Base-by-base conservation (phyloP, 306 rosid genomes). In the Rosa multiflora region DNA sequence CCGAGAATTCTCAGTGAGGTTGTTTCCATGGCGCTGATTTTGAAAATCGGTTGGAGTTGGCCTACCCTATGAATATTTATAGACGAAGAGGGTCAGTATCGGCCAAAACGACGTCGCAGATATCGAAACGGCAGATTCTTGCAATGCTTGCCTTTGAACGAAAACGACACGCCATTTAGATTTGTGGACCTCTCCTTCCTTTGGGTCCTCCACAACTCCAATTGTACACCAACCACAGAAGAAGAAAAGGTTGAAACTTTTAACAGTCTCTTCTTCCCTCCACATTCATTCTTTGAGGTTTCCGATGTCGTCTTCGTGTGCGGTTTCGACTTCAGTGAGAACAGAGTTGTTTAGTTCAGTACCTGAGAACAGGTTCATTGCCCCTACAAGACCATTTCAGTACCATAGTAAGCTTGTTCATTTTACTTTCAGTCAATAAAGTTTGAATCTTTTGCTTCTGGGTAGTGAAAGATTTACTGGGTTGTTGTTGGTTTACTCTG, bases 1-100 rank as follows among this genome's bases (percentile, higher is more conserved):
- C 84, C 79, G 76, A 83, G 83, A 3, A 83, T 20, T 83, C 84
- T 84, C 37, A 80, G 78, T 7, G 85, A 84, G 72, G 89, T 87
- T 74, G 90, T 87, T 74, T 92, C 93, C 94, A 92, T 92, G 78
- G 87, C 35, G 58, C 78, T 70, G 21, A 37, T 13, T 59, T 40
- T 42, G 69, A 52, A 42, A 21, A 3, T 9, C 44, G 4, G 17
- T 4, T 17, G 29, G 8, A 35, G 29, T 43, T 74, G 21, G 37
- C n/a, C 15, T 0, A 10, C 18, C 0, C 8, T 23, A 0, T 14
- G 29, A 32, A 32, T 32, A 32, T 32, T 32, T 23, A 14, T 15
- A 32, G 2, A 40, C 42, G 39, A 73, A 8, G 5, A 56, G 8
- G 10, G 8, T 40, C 44, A 1, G 59, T 52, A n/a, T 1, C 21